These are phyloP conservation scores for Fusarium sp. DNA, from an alignment of 2,329 filamentous ascomycete species.

Conservation along the genomic window DNA sequence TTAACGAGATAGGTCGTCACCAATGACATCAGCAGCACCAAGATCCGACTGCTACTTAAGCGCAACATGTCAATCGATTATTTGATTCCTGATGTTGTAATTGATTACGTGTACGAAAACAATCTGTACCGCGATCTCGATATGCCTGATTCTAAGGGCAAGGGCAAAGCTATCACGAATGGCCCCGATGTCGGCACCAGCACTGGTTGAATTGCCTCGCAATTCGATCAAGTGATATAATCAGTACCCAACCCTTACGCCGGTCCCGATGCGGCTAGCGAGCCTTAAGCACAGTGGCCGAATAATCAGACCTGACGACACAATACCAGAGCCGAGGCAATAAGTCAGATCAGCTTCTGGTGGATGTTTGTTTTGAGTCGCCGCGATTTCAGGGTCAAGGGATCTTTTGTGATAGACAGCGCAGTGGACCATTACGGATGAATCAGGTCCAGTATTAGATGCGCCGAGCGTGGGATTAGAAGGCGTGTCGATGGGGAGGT, in stretches of 20 bases:
- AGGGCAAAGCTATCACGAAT: constrained; percentile 37
- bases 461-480: constrained; percentile 28
- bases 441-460: constrained; percentile 19
- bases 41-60: constrained; percentile 84
- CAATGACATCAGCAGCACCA: constrained; percentile 83
- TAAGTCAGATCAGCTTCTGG: constrained; percentile 21
- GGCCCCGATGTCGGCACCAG: constrained; percentile 43
- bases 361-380: constrained; percentile 26
- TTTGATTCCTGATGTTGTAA: constrained; percentile 76
- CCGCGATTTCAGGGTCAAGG: constrained; percentile 17
- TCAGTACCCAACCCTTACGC: constrained; percentile 4
- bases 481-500: constrained; percentile 32
- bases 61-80: constrained; percentile 87
- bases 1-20: constrained; percentile 70
- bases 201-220: constrained; percentile 44
- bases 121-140: constrained; percentile 70
- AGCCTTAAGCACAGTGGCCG: constrained; percentile 10
- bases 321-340: constrained; percentile 19
- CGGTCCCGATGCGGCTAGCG: constrained; percentile 16
- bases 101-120: constrained; percentile 78
- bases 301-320: constrained; percentile 23
- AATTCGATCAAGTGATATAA: constrained; percentile 21
- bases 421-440: constrained; percentile 12
- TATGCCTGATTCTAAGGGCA: constrained; percentile 46
- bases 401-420: constrained; percentile 35